Percentiles rank a stretch among this genome's conserved stretches.
phyloP scores from a whole-genome alignment of 352 stramenopile genomes.

The Phytopythium chamaehyphon region DNA sequence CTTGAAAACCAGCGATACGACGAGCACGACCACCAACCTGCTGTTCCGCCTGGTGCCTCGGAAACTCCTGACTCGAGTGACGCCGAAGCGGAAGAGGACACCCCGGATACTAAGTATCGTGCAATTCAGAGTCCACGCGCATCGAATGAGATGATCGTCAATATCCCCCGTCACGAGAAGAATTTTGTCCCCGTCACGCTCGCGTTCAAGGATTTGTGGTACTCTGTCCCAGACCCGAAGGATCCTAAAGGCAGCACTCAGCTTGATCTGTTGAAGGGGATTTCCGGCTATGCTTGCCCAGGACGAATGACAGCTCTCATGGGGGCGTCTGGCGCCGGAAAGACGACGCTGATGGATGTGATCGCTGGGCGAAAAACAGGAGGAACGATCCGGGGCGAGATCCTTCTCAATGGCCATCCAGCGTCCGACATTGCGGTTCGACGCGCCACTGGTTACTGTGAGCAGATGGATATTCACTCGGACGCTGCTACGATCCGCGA shows the following conservation, averaged over 20 bases:
- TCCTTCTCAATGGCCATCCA: constrained; percentile 2
- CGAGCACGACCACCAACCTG: constrained; percentile 14
- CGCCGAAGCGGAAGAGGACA: constrained; percentile 11
- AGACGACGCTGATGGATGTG: constrained; percentile 5
- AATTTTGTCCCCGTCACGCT: constrained; percentile 23
- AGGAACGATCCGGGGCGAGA: neutral
- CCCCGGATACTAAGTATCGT: constrained; percentile 3
- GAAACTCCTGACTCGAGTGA: neutral
- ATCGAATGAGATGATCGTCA: constrained; percentile 3
- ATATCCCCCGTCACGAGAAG: constrained; percentile 8
- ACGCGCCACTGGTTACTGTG: constrained; percentile 19
- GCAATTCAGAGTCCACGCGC: constrained; percentile 8
- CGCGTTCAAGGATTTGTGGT: constrained; percentile 30
- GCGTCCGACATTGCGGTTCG: neutral
- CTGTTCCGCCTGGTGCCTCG: neutral
- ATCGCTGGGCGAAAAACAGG: constrained; percentile 2
- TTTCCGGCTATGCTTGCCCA: constrained; percentile 60
- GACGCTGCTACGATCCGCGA: constrained; percentile 85
- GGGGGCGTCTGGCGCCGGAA: constrained; percentile 44
- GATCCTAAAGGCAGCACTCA: constrained; percentile 13
- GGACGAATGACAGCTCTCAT: constrained; percentile 84
- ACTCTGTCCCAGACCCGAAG: constrained; percentile 22
- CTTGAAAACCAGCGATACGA: constrained; percentile 30
- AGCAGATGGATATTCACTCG: constrained; percentile 83
- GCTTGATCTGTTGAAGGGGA: constrained; percentile 54